Conservation (phyloP, 192 early-diverging fungal species). For the Coemansia sp. region DNA sequence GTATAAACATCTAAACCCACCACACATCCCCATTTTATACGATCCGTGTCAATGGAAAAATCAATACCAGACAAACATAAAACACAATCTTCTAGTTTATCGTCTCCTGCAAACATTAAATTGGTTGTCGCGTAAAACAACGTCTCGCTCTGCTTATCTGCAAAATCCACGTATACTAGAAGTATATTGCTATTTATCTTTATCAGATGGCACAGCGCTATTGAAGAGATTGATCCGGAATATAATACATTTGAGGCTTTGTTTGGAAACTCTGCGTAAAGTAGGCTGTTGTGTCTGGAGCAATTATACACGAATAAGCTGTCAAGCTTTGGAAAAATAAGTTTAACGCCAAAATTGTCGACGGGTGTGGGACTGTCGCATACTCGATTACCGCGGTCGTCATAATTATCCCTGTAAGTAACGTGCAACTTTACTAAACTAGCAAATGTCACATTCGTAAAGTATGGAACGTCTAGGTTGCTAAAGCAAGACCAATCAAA, state of each 20-base stretch:
- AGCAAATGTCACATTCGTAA: not conserved
- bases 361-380: not conserved
- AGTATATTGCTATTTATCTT: not conserved
- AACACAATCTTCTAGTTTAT: no score
- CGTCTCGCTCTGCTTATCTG: not conserved
- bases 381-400: not conserved
- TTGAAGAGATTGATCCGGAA: not conserved
- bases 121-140: not conserved
- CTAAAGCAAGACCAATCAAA: not conserved
- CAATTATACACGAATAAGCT: not conserved
- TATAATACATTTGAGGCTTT: not conserved
- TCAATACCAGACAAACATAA: no score
- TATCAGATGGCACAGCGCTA: not conserved
- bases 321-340: not conserved
- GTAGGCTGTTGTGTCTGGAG: not conserved
- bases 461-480: not conserved
- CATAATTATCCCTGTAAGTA: not conserved
- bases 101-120: not conserved
- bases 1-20: no score
- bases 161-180: not conserved
- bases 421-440: not conserved
- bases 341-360: not conserved
- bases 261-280: not conserved
- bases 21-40: no score
- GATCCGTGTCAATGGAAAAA: no score